Base-by-base conservation (phyloP, 768 basidiomycete genomes). In the Hortiboletus campestris region DNA sequence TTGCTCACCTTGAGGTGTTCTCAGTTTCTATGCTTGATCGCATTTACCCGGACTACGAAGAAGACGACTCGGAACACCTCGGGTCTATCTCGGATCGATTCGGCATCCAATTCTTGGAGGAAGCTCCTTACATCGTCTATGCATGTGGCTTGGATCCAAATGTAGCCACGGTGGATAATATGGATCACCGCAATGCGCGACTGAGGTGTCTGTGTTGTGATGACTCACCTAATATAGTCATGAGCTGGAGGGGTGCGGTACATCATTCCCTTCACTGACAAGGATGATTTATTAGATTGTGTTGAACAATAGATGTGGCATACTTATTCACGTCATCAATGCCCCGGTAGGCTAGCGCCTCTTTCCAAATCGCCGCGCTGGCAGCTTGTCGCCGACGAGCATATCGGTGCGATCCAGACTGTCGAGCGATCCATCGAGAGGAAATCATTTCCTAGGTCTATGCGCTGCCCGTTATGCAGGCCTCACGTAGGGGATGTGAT, bases 181-280 rank as follows among this genome's bases (percentile, higher is more conserved):
- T 57, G 61, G 54, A 62, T 28, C 45, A 22, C 11, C 61, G 44
- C 16, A 57, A 62, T 38, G 61, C 61, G 35, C 52, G 55, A 45
- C 29, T 61, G 29, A 36, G 5, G 31, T 57, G 52, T 29, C 41
- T 62, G 29, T 22, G 5, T 38, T 49, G 55, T 34, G 7, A 19
- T 19, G 16, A 38, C 25, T 25, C 25, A 22, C 1, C 2, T 16
- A 6, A 11, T 19, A 17, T 51, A 5, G n/a, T 54, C 8, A 40
- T 51, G 41, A 5, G 39, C 16, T 61, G 59, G 61, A 54, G 39
- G 38, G 7, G 20, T 25, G 59, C 59, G 35, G 61, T 62, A 19
- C 1, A 59, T 16, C 17, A 29, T 44, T 28, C 29, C 22, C 25
- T 34, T 43, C n/a, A 22, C 6, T 16, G 19, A 31, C 17, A 38